Conservation (phyloP, 2,329 filamentous ascomycete genomes). For the Ophiostoma australiae region DNA sequence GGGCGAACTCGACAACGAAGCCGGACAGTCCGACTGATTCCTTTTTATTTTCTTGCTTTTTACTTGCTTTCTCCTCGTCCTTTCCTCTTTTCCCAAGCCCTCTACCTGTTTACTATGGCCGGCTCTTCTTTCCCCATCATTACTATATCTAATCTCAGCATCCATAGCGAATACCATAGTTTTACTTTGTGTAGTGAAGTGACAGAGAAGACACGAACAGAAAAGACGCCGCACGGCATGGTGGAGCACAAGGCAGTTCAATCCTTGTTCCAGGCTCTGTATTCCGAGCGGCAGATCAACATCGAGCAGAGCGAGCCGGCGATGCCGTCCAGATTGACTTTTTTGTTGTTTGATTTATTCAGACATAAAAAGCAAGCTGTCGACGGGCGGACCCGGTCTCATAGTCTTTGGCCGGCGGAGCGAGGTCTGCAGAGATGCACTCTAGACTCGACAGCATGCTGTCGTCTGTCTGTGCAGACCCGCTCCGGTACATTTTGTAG, state of each 20-base stretch:
- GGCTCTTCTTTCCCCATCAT: neutral
- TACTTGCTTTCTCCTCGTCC: neutral
- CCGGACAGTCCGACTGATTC: neutral
- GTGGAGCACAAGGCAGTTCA: constrained; percentile 67
- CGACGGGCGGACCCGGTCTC: constrained; percentile 3
- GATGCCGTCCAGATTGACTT: neutral
- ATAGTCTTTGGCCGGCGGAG: constrained; percentile 10
- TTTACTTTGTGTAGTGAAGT: neutral
- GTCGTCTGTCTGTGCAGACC: neutral
- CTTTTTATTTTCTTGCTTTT: neutral
- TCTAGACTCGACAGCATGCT: neutral
- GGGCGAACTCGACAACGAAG: neutral
- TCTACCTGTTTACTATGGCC: neutral
- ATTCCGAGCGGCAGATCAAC: constrained; percentile 66
- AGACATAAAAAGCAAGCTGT: neutral
- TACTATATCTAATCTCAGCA: constrained; percentile 13
- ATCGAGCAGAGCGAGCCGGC: constrained; percentile 16
- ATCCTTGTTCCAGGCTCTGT: constrained; percentile 68
- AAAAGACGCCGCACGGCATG: constrained; percentile 56
- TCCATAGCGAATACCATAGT: constrained; percentile 19
- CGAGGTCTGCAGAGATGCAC: neutral
- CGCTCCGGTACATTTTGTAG: constrained; percentile 7
- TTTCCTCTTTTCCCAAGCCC: neutral
- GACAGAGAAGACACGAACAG: neutral
- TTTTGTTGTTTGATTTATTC: too few species aligned